phyloP scores from a whole-genome alignment of 2,329 filamentous ascomycete species.

The Ramularia endophylla region DNA sequence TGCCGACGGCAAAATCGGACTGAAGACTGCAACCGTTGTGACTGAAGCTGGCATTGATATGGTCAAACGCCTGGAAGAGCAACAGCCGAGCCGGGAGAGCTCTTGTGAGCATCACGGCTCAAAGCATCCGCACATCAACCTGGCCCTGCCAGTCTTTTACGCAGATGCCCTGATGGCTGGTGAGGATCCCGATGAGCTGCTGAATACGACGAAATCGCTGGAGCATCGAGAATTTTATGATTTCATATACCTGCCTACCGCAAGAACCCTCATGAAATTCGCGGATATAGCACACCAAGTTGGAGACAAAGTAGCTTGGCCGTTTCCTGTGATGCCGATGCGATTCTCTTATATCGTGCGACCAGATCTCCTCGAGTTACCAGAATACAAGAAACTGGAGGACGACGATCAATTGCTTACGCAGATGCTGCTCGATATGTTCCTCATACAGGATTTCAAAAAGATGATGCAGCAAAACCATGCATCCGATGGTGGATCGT shows the following conservation, averaged over 20 bases:
- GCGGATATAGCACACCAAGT: neutral
- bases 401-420: conserved; percentile 1
- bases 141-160: neutral
- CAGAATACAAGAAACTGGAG: neutral
- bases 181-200: neutral
- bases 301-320: neutral
- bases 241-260: neutral
- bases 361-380: neutral
- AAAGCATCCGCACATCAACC: neutral
- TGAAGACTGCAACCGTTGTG: neutral
- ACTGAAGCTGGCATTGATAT: conserved; percentile 3
- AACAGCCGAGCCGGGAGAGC: neutral
- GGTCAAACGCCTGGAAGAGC: neutral
- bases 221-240: neutral
- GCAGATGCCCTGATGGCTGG: neutral
- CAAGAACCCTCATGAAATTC: neutral
- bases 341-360: neutral
- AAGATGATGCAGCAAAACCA: neutral
- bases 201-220: neutral
- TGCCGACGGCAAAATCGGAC: neutral
- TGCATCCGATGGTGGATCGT: neutral
- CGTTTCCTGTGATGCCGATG: neutral
- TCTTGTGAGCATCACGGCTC: neutral
- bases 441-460: neutral
- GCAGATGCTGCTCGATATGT: conserved; percentile 3